Base-by-base conservation (phyloP, 1,284 basidiomycete genomes). In the Kalmanozyma brasiliensis region DNA sequence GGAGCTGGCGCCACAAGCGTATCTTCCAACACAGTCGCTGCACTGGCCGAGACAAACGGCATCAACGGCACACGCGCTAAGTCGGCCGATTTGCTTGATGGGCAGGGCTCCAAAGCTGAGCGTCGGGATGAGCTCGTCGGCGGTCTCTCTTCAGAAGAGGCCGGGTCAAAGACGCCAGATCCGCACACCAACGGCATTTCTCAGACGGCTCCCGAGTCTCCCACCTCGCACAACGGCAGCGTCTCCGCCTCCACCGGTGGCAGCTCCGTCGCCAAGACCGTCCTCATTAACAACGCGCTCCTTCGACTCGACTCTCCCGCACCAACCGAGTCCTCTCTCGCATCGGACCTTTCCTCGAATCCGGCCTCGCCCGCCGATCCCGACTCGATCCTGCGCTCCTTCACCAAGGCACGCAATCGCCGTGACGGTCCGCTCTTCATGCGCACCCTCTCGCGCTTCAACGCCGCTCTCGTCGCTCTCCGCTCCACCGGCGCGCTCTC, bases 391-490 rank as follows among this genome's bases (percentile, higher is more conserved):
- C 79, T 84, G 34, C 84, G 85, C 47, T 79, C 83, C 13, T 74
- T 87, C 34, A 83, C 85, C n/a, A 84, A 85, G 53, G 84, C 86
- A 7, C 79, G 85, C 14, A 85, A 86, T 55, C 80, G 85, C 23
- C 75, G 84, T 16, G 83, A 86, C 53, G 85, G 86, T 1, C 84
- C 84, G 0, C 81, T 83, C 0, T 85, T 87, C 61, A 44, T 85
- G 34, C 71, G 77, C 10, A 84, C 85, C 1, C 69, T 87, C 30
- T 74, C 82, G 11, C 79, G 84, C n/a, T 86, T 84, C 80, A 87
- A 87, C 68, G 19, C 47, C 0, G 82, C 82, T 4, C 77, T 87
- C 43, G 59, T 57, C n/a, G 62, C 75, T 9, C 74, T 86, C 4
- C 83, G 84, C 35, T 46, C 62, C 1, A 52, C 76, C 4, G 84